A percentile compares a stretch with the other conserved stretches of the same genome.
Conservation (phyloP, 1,139 yeast genomes). For the Scheffersomyces parashehatae region DNA sequence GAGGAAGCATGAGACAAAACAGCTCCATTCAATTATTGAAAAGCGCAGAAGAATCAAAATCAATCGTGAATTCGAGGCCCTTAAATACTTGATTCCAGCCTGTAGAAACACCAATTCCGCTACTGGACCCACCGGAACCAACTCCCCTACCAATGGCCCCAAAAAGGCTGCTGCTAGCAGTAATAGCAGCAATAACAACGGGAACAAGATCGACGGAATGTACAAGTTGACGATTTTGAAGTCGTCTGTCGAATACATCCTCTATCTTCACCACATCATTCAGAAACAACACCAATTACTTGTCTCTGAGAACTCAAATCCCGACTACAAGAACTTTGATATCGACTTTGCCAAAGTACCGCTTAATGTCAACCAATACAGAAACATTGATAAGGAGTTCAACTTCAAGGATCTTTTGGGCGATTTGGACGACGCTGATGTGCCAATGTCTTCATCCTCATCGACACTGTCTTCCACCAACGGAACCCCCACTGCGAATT, state of each 20-base stretch:
- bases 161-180: constrained; percentile 5
- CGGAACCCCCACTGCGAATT: background rate
- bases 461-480: constrained; percentile 8
- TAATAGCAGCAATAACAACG: constrained; percentile 16
- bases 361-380: constrained; percentile 56
- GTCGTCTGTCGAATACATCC: constrained; percentile 77
- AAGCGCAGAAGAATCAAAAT: constrained; percentile 76
- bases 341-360: constrained; percentile 52
- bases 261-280: constrained; percentile 63
- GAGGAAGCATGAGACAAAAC: constrained; percentile 56
- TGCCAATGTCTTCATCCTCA: background rate
- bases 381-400: constrained; percentile 59
- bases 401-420: constrained; percentile 41
- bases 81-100: constrained; percentile 77
- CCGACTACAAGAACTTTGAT: constrained; percentile 31
- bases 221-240: constrained; percentile 79
- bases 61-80: constrained; percentile 80
- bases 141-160: constrained; percentile 14
- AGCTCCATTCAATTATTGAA: constrained; percentile 77
- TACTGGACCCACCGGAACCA: constrained; percentile 7
- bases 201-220: constrained; percentile 60
- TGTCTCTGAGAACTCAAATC: constrained; percentile 16
- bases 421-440: constrained; percentile 5
- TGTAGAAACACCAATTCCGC: constrained; percentile 47
- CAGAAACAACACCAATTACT: constrained; percentile 46